phyloP scores from a whole-genome alignment of 2,329 filamentous ascomycete genomes.

The Clathrospora elynae region DNA sequence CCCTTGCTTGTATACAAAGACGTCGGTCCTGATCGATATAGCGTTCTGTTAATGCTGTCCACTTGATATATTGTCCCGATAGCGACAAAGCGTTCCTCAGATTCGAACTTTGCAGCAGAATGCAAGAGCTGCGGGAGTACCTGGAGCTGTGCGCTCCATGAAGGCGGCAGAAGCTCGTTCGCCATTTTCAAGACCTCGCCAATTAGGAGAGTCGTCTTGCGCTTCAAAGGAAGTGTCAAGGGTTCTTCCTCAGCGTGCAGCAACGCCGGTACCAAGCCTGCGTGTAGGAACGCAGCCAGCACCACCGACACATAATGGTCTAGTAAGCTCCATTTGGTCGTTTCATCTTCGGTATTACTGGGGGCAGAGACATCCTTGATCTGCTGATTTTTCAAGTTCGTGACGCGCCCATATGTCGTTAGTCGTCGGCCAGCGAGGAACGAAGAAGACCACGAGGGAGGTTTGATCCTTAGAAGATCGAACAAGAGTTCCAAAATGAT shows the following conservation, averaged over 20 bases:
- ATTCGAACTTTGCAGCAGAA: conserved; percentile 72
- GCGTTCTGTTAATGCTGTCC: conserved; percentile 91
- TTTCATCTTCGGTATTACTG: conserved; percentile 72
- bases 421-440: conserved; percentile 90
- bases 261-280: conserved; percentile 65
- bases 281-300: conserved; percentile 81
- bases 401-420: conserved; percentile 94
- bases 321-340: conserved; percentile 72
- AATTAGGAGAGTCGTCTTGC: conserved; percentile 88
- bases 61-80: conserved; percentile 96
- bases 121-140: conserved; percentile 84
- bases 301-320: conserved; percentile 93
- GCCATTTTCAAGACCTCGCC: conserved; percentile 91
- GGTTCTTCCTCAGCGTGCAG: conserved; percentile 69
- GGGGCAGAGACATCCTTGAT: conserved; percentile 60
- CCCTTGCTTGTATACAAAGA: conserved; percentile 43
- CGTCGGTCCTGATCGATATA: conserved; percentile 75
- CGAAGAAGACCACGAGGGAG: conserved; percentile 91
- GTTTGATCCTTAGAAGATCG: conserved; percentile 83
- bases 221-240: conserved; percentile 71
- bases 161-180: conserved; percentile 79
- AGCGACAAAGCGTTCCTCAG: conserved; percentile 76
- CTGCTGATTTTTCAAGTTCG: conserved; percentile 72
- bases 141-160: conserved; percentile 83
- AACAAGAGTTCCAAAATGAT: conserved; percentile 89